Conservation (phyloP, 108 stramenopile species). For the Discostella pseudostelligera region DNA sequence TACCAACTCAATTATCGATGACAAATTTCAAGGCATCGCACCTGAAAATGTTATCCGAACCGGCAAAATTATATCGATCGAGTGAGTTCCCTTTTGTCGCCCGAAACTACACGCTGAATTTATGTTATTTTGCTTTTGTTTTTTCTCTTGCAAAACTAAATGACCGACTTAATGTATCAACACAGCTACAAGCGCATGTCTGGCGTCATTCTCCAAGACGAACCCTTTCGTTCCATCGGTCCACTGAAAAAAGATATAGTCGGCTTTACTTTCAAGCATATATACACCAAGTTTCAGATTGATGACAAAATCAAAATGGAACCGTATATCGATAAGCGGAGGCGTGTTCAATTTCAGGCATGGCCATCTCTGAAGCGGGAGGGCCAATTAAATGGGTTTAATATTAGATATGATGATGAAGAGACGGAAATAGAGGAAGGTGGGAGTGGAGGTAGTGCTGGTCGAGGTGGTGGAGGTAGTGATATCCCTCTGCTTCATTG, state of each 20-base stretch:
- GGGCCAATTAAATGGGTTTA: conserved; percentile 7
- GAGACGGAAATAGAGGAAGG: too few relatives aligned
- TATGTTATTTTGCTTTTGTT: too few relatives aligned
- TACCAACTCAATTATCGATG: background rate
- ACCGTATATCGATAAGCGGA: background rate
- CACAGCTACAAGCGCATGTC: background rate
- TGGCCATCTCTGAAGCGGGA: background rate
- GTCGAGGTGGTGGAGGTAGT: background rate
- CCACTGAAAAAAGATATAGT: conserved; percentile 3
- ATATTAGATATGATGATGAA: conserved; percentile 13
- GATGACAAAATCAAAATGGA: conserved; percentile 1
- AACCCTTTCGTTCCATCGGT: background rate
- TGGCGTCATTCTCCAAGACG: conserved; percentile 7
- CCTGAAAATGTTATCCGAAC: conserved; percentile 10
- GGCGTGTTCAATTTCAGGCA: conserved; percentile 18
- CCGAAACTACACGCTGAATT: too few relatives aligned
- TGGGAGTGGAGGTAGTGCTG: too few relatives aligned
- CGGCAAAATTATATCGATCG: background rate
- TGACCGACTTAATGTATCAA: too few relatives aligned
- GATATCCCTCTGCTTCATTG: conserved; percentile 15
- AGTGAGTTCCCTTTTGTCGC: background rate
- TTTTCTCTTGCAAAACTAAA: too few relatives aligned
- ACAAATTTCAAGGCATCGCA: background rate
- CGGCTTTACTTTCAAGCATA: background rate
- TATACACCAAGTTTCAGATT: background rate